Evolutionary conservation across 2,329 filamentous ascomycete species (phyloP), one percentile per base, ranked within the genome.

Genomic region (Stachybotrys chlorohalonatus): DNA sequence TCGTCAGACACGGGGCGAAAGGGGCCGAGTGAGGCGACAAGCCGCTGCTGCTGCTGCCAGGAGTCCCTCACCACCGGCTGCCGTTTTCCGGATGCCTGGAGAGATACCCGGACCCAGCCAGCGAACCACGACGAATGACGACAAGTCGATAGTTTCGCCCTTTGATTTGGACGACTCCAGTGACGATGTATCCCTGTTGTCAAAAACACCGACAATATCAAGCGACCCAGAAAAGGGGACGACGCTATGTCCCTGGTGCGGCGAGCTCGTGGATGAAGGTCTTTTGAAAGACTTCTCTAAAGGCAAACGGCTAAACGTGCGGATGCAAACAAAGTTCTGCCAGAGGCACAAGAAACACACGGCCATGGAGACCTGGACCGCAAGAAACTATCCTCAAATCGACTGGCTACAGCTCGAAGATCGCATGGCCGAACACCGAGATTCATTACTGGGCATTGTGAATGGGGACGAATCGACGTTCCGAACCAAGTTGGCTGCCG

Each of bases 331-430:
- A 17, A 73, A 69, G 16, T 89, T 90, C 67, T 90, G 87, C 66
- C 73, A 76, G 48, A 70, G 75, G 7, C 87, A 90, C 72, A 82
- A 80, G 62, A 77, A 73, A 56, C 70, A 73, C 32, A 73, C 79
- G 2, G 86, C 85, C 2, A 60, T 71, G 54, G 68, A 73, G 7
- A 66, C 67, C 4, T 82, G 79, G 71, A 63, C 59, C 9, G 66
- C 75, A 13, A 78, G 74, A 48, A 78, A 80, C 0, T 94, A 93
- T 65, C 90, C 90, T 0, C 66, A 71, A 0, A 86, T 95, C 52
- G 71, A 89, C 55, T 95, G 90, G 89, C 67, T 71, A 1, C 63
- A 60, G 0, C 75, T 95, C 30, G 76, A 83, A 16, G 57, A 65
- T 5, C 82, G 89, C 7, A 79, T 92, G 32, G 65, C 72, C 5